phyloP scores from a whole-genome alignment of 768 basidiomycete species.

The Ramaria rubella region DNA sequence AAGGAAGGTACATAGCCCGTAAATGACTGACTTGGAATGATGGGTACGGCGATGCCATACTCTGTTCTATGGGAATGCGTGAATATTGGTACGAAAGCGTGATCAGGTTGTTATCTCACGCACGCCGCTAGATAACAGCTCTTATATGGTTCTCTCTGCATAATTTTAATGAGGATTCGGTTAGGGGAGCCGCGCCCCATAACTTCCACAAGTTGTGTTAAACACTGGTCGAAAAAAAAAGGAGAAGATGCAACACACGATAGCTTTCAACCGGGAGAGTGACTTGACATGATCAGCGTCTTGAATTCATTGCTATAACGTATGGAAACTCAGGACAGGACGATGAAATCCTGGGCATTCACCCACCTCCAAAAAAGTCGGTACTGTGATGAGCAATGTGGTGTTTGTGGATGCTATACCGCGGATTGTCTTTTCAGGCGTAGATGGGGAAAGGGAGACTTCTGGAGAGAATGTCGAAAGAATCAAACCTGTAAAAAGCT shows the following conservation, averaged over 20 bases:
- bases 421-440: constrained; percentile 25
- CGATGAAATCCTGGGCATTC: background rate
- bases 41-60: constrained; percentile 22
- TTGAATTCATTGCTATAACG: constrained; percentile 20
- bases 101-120: too few relatives aligned
- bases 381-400: constrained; percentile 24
- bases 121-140: too few relatives aligned
- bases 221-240: too few relatives aligned
- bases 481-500: constrained; percentile 23
- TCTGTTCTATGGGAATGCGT: background rate
- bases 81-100: background rate
- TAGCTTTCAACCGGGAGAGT: constrained; percentile 16
- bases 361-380: constrained; percentile 29
- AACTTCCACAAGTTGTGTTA: too few relatives aligned
- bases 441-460: constrained; percentile 23
- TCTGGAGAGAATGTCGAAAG: constrained; percentile 26
- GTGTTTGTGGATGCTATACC: constrained; percentile 19
- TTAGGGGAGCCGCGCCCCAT: too few relatives aligned
- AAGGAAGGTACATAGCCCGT: too few relatives aligned
- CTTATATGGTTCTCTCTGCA: too few relatives aligned
- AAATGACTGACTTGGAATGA: too few relatives aligned
- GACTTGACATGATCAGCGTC: constrained; percentile 15
- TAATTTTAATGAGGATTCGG: too few relatives aligned
- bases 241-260: constrained; percentile 17
- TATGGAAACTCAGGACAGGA: background rate